phyloP scores from a whole-genome alignment of 495 filamentous ascomycete genomes.

The Lasiosphaeria miniovina region DNA sequence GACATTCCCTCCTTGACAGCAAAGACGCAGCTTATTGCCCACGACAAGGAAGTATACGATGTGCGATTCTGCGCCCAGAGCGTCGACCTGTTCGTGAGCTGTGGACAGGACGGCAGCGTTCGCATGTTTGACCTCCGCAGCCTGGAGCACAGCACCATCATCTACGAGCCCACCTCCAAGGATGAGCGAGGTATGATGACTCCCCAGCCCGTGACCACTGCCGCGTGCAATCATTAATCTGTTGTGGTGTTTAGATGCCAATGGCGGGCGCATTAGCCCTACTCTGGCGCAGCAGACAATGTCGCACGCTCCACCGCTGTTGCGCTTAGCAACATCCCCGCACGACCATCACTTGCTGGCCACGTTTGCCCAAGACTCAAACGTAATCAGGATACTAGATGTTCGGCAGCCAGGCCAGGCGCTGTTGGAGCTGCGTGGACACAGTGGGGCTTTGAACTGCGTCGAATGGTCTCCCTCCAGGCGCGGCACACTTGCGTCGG shows the following conservation, averaged over 20 bases:
- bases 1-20: constrained; percentile 97
- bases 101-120: constrained; percentile 95
- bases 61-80: constrained; percentile 96
- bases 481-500: constrained; percentile 84
- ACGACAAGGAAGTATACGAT: constrained; percentile 99
- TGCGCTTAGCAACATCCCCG: constrained; percentile 88
- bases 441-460: constrained; percentile 79
- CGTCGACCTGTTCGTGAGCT: constrained; percentile 95
- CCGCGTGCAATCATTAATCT: constrained; percentile 18
- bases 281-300: constrained; percentile 69
- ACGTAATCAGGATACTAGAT: constrained; percentile 90
- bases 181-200: constrained; percentile 66
- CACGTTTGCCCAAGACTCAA: constrained; percentile 92
- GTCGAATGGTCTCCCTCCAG: constrained; percentile 93
- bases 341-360: constrained; percentile 95
- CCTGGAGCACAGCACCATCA: constrained; percentile 97
- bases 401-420: constrained; percentile 96
- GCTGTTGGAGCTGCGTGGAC: constrained; percentile 90
- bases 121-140: constrained; percentile 98
- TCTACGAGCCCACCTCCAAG: constrained; percentile 93
- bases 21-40: constrained; percentile 97
- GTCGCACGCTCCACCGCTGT: constrained; percentile 75
- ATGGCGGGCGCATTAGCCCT: constrained; percentile 56
- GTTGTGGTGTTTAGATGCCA: constrained; percentile 30
- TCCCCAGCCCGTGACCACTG: not conserved